phyloP scores from a whole-genome alignment of 1,284 basidiomycete species.

The Phellopilus nigrolimitatus region DNA sequence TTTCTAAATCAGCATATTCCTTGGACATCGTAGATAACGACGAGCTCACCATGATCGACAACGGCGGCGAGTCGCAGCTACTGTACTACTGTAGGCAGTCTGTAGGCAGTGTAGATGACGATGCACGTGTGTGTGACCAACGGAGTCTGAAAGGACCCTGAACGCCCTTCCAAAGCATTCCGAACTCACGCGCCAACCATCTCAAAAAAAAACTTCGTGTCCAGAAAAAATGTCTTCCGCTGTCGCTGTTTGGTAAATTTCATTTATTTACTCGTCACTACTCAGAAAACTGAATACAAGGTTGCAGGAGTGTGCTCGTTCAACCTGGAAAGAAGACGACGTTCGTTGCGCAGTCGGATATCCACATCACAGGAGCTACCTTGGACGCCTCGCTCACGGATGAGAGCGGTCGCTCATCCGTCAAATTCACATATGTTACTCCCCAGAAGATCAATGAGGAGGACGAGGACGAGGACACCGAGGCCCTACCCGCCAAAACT shows the following conservation, averaged over 20 bases:
- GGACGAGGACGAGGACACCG: constrained; percentile 47
- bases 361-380: constrained; percentile 82
- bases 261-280: constrained; percentile 2
- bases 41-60: constrained; percentile 1
- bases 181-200: no score
- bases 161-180: neutral
- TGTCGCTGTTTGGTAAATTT: constrained; percentile 57
- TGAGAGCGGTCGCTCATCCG: constrained; percentile 61
- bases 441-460: constrained; percentile 47
- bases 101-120: neutral
- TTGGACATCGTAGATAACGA: neutral
- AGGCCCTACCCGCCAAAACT: constrained; percentile 35
- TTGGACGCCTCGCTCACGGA: constrained; percentile 72
- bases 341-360: constrained; percentile 63
- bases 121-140: constrained; percentile 17
- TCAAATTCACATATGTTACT: constrained; percentile 69
- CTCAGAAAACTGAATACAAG: constrained; percentile 19
- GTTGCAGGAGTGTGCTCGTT: constrained; percentile 54
- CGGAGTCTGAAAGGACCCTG: constrained; percentile 35
- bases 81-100: neutral
- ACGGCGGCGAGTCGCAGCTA: neutral
- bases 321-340: constrained; percentile 59
- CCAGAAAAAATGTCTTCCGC: constrained; percentile 46
- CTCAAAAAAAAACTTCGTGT: constrained; percentile 12
- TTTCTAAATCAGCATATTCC: neutral